Evolutionary conservation across 768 basidiomycete genomes (phyloP).

Genomic region (Amanita exitialis): DNA sequence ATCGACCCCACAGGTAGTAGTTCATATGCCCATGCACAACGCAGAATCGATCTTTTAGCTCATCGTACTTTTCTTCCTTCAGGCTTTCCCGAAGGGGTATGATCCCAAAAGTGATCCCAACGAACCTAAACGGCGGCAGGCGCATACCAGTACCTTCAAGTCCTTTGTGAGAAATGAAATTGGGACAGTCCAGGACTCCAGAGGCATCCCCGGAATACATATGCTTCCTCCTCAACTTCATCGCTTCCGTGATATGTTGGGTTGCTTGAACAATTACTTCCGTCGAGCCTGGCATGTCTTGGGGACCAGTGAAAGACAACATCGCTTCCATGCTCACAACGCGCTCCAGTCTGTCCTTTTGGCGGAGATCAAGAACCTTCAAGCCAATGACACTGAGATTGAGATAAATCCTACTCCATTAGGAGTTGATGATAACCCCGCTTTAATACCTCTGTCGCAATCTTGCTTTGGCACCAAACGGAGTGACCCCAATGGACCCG

Average conservation of each 20-base stretch:
- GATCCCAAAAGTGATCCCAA: conserved; percentile 1
- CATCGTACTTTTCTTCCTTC: conserved; percentile 1
- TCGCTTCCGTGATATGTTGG: not conserved
- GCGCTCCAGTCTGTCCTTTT: conserved; percentile 1
- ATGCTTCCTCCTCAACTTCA: conserved; percentile 3
- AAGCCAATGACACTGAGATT: not conserved
- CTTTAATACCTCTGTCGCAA: conserved; percentile 2
- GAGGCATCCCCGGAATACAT: not conserved
- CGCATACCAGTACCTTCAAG: not conserved
- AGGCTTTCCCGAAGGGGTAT: not conserved
- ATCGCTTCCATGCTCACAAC: conserved; percentile 3
- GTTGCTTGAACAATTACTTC: conserved; percentile 1
- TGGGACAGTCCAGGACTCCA: conserved; percentile 1
- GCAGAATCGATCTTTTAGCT: conserved; percentile 3
- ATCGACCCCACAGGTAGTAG: not conserved
- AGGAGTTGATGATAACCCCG: conserved; percentile 1
- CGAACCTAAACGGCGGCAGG: not conserved
- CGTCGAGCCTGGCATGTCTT: conserved; percentile 2
- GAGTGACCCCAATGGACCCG: not conserved
- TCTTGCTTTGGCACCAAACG: not conserved
- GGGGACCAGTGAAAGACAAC: conserved; percentile 2
- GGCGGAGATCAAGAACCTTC: conserved; percentile 2
- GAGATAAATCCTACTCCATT: not conserved
- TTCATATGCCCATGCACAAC: conserved; percentile 1
- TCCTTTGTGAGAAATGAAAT: conserved; percentile 2